Conservation (phyloP, 2,329 filamentous ascomycete species). For the Blastomyces gilchristii region DNA sequence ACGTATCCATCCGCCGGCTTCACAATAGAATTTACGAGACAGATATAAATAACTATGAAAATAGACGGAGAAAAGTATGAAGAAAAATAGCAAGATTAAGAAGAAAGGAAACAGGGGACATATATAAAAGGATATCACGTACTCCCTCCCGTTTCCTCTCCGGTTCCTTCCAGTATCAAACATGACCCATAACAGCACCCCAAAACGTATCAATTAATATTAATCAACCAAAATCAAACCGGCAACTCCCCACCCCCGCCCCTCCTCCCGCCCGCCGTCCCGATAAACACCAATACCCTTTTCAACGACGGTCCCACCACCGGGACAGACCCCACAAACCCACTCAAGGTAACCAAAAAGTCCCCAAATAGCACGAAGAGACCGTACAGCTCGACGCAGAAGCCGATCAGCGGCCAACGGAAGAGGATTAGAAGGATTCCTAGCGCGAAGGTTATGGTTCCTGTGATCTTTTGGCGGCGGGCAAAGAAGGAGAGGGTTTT, state of each 20-base stretch:
- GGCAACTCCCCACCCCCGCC: slow-evolving; percentile 13
- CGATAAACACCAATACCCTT: slow-evolving; percentile 55
- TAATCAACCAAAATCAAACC: slow-evolving; percentile 8
- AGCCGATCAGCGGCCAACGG: slow-evolving; percentile 84
- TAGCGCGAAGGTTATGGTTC: slow-evolving; percentile 74
- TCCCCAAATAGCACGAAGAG: slow-evolving; percentile 92
- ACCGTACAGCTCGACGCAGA: slow-evolving; percentile 82
- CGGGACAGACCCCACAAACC: slow-evolving; percentile 75
- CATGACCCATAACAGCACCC: background rate
- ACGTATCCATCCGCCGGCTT: no score
- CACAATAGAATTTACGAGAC: no score
- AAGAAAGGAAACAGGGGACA: background rate
- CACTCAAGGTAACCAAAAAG: slow-evolving; percentile 83
- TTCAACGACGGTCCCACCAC: slow-evolving; percentile 81
- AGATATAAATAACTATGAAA: no score
- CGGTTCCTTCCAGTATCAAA: no score
- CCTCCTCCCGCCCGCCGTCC: slow-evolving; percentile 61
- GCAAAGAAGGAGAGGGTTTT: slow-evolving; percentile 94
- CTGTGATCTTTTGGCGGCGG: slow-evolving; percentile 81
- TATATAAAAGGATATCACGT: background rate
- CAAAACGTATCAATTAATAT: background rate
- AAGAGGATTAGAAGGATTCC: slow-evolving; percentile 79
- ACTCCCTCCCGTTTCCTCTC: background rate
- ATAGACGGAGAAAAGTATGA: no score
- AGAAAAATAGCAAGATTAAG: no score